Percentiles rank a stretch among this genome's conserved stretches.
phyloP scores from a whole-genome alignment of 1,284 basidiomycete species.

The Ustilago trichophora region DNA sequence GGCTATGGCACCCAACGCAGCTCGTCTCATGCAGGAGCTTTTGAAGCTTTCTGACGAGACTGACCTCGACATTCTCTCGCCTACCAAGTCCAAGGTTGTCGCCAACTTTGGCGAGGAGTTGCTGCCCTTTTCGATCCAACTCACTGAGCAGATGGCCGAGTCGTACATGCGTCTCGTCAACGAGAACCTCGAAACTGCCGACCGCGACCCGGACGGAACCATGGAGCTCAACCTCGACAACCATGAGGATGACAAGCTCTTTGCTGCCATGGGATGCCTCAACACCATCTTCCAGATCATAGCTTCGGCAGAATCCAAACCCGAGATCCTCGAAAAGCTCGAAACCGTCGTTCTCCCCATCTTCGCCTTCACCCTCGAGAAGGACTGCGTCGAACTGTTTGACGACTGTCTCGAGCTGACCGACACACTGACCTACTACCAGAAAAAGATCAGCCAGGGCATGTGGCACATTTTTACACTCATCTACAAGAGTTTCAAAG shows the following conservation, averaged over 20 bases:
- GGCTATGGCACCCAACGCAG: conserved; percentile 80
- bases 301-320: conserved; percentile 76
- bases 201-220: conserved; percentile 68
- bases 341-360: conserved; percentile 83
- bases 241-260: conserved; percentile 69
- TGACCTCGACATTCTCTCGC: conserved; percentile 84
- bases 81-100: conserved; percentile 83
- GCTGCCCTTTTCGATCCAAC: conserved; percentile 83
- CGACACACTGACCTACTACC: conserved; percentile 84
- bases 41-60: conserved; percentile 88
- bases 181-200: conserved; percentile 69
- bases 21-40: conserved; percentile 87
- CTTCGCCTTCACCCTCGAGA: conserved; percentile 76
- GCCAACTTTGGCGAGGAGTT: conserved; percentile 84
- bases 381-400: conserved; percentile 73
- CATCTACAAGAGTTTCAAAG: conserved; percentile 85
- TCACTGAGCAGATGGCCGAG: conserved; percentile 73
- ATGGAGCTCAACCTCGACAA: conserved; percentile 75
- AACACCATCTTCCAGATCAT: conserved; percentile 70
- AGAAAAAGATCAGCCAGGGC: conserved; percentile 77
- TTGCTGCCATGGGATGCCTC: conserved; percentile 80
- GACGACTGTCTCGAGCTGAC: conserved; percentile 88
- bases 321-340: conserved; percentile 80
- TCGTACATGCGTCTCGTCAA: conserved; percentile 73
- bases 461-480: conserved; percentile 89